A percentile compares a stretch with the other conserved stretches of the same genome.
phyloP scores from a whole-genome alignment of 2,329 filamentous ascomycete species.

The Talaromyces sp. region DNA sequence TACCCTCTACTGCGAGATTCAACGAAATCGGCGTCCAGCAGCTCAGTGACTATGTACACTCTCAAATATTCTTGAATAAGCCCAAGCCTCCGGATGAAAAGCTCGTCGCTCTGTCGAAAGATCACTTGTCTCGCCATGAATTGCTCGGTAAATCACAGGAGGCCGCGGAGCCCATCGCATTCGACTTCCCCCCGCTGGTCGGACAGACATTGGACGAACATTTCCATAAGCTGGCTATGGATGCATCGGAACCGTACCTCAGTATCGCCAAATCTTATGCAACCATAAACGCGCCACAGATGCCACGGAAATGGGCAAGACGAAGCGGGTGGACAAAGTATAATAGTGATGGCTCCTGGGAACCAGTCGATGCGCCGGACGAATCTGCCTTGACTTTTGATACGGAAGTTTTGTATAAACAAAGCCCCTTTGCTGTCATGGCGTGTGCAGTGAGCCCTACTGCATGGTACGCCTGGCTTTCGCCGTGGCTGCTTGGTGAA shows the following conservation, averaged over 20 bases:
- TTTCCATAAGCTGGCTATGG: conserved; percentile 82
- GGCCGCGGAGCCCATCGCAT: conserved; percentile 69
- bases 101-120: conserved; percentile 74
- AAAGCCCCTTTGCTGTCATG: conserved; percentile 91
- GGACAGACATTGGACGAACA: conserved; percentile 87
- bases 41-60: conserved; percentile 76
- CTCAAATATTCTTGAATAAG: conserved; percentile 71
- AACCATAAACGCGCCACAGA: conserved; percentile 56
- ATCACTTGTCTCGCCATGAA: conserved; percentile 82
- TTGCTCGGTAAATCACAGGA: conserved; percentile 88
- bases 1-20: conserved; percentile 62
- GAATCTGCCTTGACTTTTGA: conserved; percentile 87
- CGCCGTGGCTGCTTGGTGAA: conserved; percentile 88
- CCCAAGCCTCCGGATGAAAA: conserved; percentile 60
- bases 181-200: conserved; percentile 77
- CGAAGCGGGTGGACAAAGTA: conserved; percentile 96
- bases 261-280: conserved; percentile 72
- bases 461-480: conserved; percentile 97
- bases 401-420: conserved; percentile 94
- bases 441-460: conserved; percentile 87
- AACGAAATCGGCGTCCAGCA: conserved; percentile 96
- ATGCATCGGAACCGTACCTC: conserved; percentile 83
- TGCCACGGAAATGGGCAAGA: conserved; percentile 70
- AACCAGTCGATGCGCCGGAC: conserved; percentile 72
- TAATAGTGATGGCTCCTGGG: conserved; percentile 67